Conservation (phyloP, 306 rosid genomes). For the Rubus parviflorus region DNA sequence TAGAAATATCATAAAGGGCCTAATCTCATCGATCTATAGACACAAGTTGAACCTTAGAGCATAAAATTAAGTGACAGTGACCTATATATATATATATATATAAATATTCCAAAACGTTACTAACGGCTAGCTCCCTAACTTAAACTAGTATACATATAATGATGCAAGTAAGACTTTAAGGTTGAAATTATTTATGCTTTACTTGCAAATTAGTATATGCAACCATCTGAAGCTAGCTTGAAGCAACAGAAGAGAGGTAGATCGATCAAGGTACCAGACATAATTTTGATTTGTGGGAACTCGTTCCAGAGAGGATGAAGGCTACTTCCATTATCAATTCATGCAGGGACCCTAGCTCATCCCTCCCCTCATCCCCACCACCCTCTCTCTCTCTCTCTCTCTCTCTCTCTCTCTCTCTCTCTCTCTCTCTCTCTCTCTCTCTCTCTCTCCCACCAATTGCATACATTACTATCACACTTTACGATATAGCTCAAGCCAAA, state of each 20-base stretch:
- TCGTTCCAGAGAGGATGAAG: conserved; percentile 69
- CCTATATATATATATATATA: neutral
- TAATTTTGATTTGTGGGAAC: conserved; percentile 45
- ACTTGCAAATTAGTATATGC: conserved; percentile 39
- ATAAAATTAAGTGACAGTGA: neutral
- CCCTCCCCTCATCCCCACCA: neutral
- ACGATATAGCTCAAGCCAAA: conserved; percentile 31
- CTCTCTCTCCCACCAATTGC: conserved; percentile 28
- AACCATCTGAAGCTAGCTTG: conserved; percentile 35
- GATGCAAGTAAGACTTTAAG: conserved; percentile 1
- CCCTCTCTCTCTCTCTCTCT: neutral
- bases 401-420: conserved; percentile 29
- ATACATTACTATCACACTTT: conserved; percentile 2
- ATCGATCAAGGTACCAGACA: conserved; percentile 21
- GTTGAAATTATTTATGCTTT: conserved; percentile 30
- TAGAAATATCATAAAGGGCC: neutral
- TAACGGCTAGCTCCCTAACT: neutral
- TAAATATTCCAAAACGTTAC: neutral
- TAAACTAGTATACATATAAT: neutral
- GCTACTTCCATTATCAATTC: conserved; percentile 62
- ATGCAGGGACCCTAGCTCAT: conserved; percentile 38
- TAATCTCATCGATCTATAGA: neutral
- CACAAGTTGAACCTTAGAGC: neutral
- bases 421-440: conserved; percentile 31
- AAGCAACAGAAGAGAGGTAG: conserved; percentile 42